Evolutionary conservation across 2,329 filamentous ascomycete genomes (phyloP).

Genomic region (Trichoderma harzianum): DNA sequence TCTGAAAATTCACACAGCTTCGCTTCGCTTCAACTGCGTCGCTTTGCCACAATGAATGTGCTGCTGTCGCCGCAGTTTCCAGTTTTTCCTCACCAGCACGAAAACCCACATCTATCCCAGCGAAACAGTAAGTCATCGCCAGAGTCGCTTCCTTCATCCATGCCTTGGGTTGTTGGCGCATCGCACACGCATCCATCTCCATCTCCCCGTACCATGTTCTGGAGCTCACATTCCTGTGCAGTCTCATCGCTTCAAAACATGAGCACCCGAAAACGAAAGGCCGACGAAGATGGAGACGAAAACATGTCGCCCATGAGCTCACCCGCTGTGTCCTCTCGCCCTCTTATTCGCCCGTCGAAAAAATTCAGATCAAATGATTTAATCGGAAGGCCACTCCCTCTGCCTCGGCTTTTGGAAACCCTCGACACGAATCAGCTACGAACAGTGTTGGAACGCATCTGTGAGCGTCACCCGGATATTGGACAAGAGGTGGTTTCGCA

Average conservation of each 20-base stretch:
- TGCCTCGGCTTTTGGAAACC: slow-evolving; percentile 83
- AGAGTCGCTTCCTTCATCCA: neutral
- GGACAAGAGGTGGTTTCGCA: slow-evolving; percentile 77
- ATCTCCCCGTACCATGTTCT: neutral
- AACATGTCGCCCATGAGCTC: slow-evolving; percentile 82
- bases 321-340: slow-evolving; percentile 67
- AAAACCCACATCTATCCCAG: slow-evolving; percentile 50
- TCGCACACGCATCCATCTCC: neutral
- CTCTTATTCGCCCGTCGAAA: slow-evolving; percentile 64
- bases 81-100: slow-evolving; percentile 58
- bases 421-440: slow-evolving; percentile 82
- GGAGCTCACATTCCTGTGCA: slow-evolving; percentile 20
- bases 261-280: slow-evolving; percentile 76
- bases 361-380: slow-evolving; percentile 64
- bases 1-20: neutral
- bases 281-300: slow-evolving; percentile 77
- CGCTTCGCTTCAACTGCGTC: neutral
- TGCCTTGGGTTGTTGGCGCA: neutral
- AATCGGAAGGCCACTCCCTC: slow-evolving; percentile 51
- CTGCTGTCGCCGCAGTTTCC: slow-evolving; percentile 59
- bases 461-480: slow-evolving; percentile 83
- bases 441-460: slow-evolving; percentile 83
- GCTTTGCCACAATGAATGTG: slow-evolving; percentile 54
- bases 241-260: slow-evolving; percentile 51
- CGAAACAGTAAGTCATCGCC: slow-evolving; percentile 49